Base-by-base conservation (phyloP, 345 rosid genomes). In the Excoecaria cochinchinensis region DNA sequence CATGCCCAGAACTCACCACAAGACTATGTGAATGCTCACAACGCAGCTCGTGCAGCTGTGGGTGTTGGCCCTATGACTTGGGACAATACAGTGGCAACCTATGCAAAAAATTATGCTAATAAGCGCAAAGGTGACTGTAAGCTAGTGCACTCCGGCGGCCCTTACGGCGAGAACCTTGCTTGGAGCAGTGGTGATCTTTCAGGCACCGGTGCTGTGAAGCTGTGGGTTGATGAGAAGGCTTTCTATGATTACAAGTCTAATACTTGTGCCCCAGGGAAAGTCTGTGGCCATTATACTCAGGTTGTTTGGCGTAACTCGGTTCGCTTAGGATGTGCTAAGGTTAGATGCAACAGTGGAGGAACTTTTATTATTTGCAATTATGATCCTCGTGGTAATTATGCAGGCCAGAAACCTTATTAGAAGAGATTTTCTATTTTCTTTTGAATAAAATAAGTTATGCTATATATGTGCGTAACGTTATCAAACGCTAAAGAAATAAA, bases 241-340 rank as follows among this genome's bases (percentile, higher is more conserved):
- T 4, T 67, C 64, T 90, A 92, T 56, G 74, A 90, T 64, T 84
- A 86, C 74, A 63, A 55, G 67, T 72, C 91, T 52, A 90, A 90
- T 76, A 72, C 80, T 6, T 90, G 95, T 72, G 78, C 78, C 10
- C 73, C 78, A 3, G 86, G 84, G 14, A 52, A 81, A 22, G 76
- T 73, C 59, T 90, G 93, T 76, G 83, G 87, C 9, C 90, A 90
- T 70, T 92, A 90, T 69, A 90, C 91, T 4, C 91, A 92, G 74
- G 85, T 89, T 44, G 93, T 92, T 47, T 90, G 91, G 93, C 82
- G 87, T 40, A 74, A 82, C 63, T 79, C 91, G 1, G 82, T 77
- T 72, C 78, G 80, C 6, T 67, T 92, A 1, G 95, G 97, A 17
- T 90, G 97, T 76, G 95, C 93, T 40, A 88, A 86, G 81, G 89